Evolutionary conservation across 2,329 filamentous ascomycete species (phyloP), one percentile per base, ranked within the genome.

Genomic region (Paraphoma chrysanthemicola): DNA sequence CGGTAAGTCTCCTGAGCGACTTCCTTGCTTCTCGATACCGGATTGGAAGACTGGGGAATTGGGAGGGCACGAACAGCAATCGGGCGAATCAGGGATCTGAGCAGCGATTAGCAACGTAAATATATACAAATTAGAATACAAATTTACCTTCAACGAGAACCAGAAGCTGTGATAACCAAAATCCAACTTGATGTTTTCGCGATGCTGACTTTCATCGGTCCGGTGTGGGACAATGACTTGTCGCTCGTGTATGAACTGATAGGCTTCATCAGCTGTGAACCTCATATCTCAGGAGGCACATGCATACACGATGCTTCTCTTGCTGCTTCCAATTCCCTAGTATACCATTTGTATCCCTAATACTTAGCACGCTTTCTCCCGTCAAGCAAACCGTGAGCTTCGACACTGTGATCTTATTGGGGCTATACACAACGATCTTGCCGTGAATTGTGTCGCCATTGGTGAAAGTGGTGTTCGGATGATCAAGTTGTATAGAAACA

Each of bases 61-160:
- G 6, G 52, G 51, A 10, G 56, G 53, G 39, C 60, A 65, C 18
- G 53, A 48, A 18, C 18, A 47, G 48, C 57, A 58, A n/a, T 56
- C 46, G 30, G 53, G 44, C 8, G 30, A 44, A 51, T 50, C 47
- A 12, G 62, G 60, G 17, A 61, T 29, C 54, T 61, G 44, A 23
- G 39, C n/a, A 9, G 16, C 12, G 46, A 30, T 31, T 44, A 42
- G 48, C 10, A 42, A 53, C 33, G 6, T 2, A 36, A 10, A 36
- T 10, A 3, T 2, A 10, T 36, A 10, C 6, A 6, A 36, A 2
- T 10, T 36, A 10, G 33, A 36, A 3, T 36, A 3, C 2, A 14
- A 36, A 36, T 14, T 7, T 16, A 42, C 39, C 8, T n/a, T n/a
- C 10, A 16, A n/a, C 10, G 14, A 9, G n/a, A 42, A 42, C 11